Conservation (phyloP, 2,329 filamentous ascomycete species). For the Mycosphaerelloides madeirae region DNA sequence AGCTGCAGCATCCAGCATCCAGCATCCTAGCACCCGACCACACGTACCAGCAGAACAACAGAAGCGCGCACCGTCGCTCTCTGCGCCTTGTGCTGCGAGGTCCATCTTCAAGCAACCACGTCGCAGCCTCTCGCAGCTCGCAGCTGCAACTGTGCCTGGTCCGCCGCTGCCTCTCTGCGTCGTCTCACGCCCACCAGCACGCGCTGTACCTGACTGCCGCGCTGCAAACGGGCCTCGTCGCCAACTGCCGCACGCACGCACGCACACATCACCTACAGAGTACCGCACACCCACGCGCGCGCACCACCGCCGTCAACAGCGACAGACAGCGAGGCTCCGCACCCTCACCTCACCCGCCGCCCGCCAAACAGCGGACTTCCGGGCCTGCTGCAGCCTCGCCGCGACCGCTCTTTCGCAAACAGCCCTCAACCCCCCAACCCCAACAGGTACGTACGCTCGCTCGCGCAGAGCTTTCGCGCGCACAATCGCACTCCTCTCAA, state of each 20-base stretch:
- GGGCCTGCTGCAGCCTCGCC: no score
- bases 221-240: slow-evolving; percentile 13
- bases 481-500: slow-evolving; percentile 7
- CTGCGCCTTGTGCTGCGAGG: slow-evolving; percentile 1
- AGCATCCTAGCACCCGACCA: slow-evolving; percentile 4
- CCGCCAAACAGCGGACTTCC: not conserved
- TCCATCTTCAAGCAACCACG: no score
- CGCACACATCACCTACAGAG: not conserved
- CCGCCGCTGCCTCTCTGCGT: no score
- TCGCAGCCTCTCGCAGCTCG: slow-evolving; percentile 4
- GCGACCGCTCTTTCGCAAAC: not conserved
- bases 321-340: not conserved
- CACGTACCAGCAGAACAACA: no score
- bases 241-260: not conserved
- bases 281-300: no score
- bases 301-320: not conserved
- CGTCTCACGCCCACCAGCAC: slow-evolving; percentile 1
- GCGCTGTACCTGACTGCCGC: slow-evolving; percentile 18
- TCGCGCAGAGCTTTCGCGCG: not conserved
- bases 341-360: not conserved
- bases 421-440: not conserved
- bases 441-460: slow-evolving; percentile 3
- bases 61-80: not conserved
- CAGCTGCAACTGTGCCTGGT: slow-evolving; percentile 5
- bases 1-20: slow-evolving; percentile 1